Evolutionary conservation across 2,329 filamentous ascomycete species (phyloP).

Genomic region (Ceratocystis cubensis): DNA sequence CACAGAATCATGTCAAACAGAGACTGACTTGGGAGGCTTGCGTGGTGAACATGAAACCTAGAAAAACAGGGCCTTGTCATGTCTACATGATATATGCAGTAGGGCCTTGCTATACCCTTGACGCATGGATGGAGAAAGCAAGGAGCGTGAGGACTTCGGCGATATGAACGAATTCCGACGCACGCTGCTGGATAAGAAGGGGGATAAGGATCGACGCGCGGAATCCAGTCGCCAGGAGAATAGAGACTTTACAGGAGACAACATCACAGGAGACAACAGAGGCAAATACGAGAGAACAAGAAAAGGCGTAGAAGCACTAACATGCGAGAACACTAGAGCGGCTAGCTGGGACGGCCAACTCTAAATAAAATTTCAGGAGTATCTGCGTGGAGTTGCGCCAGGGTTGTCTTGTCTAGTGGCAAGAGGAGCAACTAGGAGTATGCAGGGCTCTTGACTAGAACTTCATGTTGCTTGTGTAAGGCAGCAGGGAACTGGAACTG

Average conservation of each 20-base stretch:
- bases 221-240: not conserved
- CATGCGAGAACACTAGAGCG: not conserved
- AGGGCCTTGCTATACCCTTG: not conserved
- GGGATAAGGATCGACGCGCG: not conserved
- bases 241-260: not conserved
- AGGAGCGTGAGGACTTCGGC: too few relatives aligned
- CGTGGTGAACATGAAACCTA: not conserved
- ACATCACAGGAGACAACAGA: not conserved
- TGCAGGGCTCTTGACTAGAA: not conserved
- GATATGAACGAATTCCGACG: not conserved
- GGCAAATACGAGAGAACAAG: not conserved
- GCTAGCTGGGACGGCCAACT: not conserved
- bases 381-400: not conserved
- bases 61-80: not conserved
- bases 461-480: not conserved
- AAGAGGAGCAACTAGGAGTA: not conserved
- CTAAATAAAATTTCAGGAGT: constrained; percentile 2
- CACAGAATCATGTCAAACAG: not conserved
- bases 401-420: not conserved
- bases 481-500: not conserved
- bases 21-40: not conserved
- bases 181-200: not conserved
- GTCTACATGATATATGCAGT: not conserved
- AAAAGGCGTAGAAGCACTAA: not conserved
- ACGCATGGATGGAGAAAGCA: too few relatives aligned